Evolutionary conservation across 139 green algal genomes (phyloP).

Genomic region (Limnomonas spitsbergensis): DNA sequence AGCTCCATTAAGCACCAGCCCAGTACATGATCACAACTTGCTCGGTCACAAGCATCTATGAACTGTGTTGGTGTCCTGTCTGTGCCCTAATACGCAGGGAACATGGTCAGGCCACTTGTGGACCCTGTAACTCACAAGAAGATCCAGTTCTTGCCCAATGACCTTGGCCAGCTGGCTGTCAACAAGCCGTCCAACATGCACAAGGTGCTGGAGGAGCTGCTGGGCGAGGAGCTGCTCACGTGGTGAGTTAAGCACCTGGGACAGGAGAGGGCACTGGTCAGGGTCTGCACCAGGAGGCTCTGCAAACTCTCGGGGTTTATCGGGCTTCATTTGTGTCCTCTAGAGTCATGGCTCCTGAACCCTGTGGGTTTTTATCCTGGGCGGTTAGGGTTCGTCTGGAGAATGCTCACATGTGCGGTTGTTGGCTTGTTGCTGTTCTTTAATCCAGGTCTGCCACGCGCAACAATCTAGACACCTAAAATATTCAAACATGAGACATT

Average conservation of each 20-base stretch:
- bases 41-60: too few species aligned
- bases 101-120: constrained; percentile 7
- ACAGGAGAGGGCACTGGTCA: neutral
- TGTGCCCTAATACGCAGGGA: constrained; percentile 9
- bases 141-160: constrained; percentile 5
- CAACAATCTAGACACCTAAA: too few species aligned
- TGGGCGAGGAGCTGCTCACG: neutral
- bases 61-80: neutral
- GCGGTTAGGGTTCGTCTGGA: neutral
- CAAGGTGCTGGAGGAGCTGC: neutral
- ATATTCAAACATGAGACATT: too few species aligned
- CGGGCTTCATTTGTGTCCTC: neutral
- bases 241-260: neutral
- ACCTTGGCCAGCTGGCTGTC: neutral
- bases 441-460: too few species aligned
- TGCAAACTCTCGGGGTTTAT: neutral
- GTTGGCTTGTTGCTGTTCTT: neutral
- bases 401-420: neutral
- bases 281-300: neutral
- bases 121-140: constrained; percentile 21
- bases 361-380: neutral
- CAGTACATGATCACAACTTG: neutral
- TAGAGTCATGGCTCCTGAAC: neutral
- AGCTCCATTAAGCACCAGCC: neutral
- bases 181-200: neutral